Base-by-base conservation (phyloP, 148 eudicot genomes). In the Amaranthus hypochondriacus region DNA sequence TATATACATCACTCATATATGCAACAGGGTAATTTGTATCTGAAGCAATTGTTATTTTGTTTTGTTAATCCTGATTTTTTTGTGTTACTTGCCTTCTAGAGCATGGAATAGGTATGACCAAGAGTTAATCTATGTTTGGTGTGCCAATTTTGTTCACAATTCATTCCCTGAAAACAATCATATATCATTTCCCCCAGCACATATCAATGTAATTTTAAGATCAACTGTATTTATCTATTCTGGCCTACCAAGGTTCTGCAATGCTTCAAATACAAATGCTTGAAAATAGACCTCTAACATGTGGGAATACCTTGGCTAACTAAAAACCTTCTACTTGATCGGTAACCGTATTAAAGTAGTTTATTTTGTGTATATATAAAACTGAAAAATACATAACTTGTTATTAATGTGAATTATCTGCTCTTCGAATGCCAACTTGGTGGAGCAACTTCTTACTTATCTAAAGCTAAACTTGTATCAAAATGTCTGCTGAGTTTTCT, bases 21-120 rank as follows among this genome's bases (percentile, higher is more conserved):
- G 74, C 56, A 73, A 47, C 63, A 74, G 61, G 75, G 69, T 76
- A 69, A 77, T 79, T 71, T 76, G 70, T 50, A 62, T 73, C 59
- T 59, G 76, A 76, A 86, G 74, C 76, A 61, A 76, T 56, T 63
- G 64, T 65, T 57, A 58, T 57, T 66, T 67, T 60, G 73, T 74
- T 74, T 74, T 74, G 39, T 78, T 65, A 15, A 43, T 70, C 47
- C 42, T 68, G 54, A 15, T 51, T 7, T 68, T 60, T 61, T 59
- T 9, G 2, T 50, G n/a, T 8, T 18, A 13, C 28, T 5, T 55
- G 39, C 65, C 13, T 7, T 12, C 18, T n/a, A n/a, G 48, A 67
- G 59, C 62, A 69, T 48, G 57, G 63, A 61, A 8, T 68, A 54
- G 15, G 9, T 49, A 43, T 52, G 9, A 46, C 48, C 14, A 7